A percentile compares a stretch with the other conserved stretches of the same genome.
phyloP scores from a whole-genome alignment of 768 basidiomycete genomes.

The Boletus pseudo-olivaceus region DNA sequence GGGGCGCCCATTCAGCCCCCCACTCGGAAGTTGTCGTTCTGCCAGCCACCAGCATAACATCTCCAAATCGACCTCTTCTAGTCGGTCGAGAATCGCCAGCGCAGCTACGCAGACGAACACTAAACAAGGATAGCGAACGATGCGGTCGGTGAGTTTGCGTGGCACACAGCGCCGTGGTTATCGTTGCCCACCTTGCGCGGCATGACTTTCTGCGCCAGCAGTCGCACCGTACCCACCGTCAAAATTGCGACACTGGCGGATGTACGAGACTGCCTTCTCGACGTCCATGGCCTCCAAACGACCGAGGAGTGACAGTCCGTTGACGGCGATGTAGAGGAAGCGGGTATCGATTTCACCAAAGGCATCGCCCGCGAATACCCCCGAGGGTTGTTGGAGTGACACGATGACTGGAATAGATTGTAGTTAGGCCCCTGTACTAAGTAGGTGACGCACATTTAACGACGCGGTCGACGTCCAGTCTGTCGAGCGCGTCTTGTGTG shows the following conservation, averaged over 20 bases:
- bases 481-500: slow-evolving; percentile 78
- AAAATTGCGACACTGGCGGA: slow-evolving; percentile 81
- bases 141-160: neutral
- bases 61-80: slow-evolving; percentile 77
- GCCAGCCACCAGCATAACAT: slow-evolving; percentile 90
- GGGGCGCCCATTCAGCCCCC: slow-evolving; percentile 95
- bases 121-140: slow-evolving; percentile 26
- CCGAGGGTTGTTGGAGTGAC: slow-evolving; percentile 80
- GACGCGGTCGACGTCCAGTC: slow-evolving; percentile 66
- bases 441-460: slow-evolving; percentile 56
- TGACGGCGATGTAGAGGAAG: slow-evolving; percentile 86
- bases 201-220: slow-evolving; percentile 89
- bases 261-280: slow-evolving; percentile 67
- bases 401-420: slow-evolving; percentile 59
- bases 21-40: slow-evolving; percentile 89
- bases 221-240: slow-evolving; percentile 90
- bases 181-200: slow-evolving; percentile 67
- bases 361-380: slow-evolving; percentile 84
- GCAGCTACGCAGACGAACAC: slow-evolving; percentile 90
- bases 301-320: slow-evolving; percentile 77
- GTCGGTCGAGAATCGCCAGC: slow-evolving; percentile 78
- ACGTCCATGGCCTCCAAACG: slow-evolving; percentile 64
- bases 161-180: no score
- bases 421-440: neutral
- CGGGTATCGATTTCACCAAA: slow-evolving; percentile 95